A percentile compares a stretch with the other conserved stretches of the same genome.
Evolutionary conservation across 2,329 filamentous ascomycete species (phyloP).

Genomic region (Cyphellophora attinorum): DNA sequence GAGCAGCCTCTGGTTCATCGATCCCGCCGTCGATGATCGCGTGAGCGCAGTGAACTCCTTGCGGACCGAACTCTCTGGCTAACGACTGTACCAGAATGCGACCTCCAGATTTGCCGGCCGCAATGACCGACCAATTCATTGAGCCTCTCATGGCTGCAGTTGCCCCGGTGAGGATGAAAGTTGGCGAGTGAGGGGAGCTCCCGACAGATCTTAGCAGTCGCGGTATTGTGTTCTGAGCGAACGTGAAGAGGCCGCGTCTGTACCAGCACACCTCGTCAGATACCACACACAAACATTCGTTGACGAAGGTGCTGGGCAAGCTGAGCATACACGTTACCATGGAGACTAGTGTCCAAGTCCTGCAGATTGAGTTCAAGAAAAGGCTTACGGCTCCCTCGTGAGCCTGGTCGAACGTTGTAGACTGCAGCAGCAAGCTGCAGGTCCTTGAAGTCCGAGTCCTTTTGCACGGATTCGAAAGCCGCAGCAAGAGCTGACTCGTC

Average conservation of each 20-base stretch:
- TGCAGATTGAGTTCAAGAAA: constrained; percentile 20
- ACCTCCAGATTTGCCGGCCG: constrained; percentile 42
- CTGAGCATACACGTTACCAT: constrained; percentile 7
- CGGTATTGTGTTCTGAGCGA: constrained; percentile 40
- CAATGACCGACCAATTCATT: constrained; percentile 39
- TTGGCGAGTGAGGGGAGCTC: constrained; percentile 32
- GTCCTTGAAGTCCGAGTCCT: constrained; percentile 33
- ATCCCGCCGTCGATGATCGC: constrained; percentile 47
- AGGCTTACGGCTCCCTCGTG: constrained; percentile 11
- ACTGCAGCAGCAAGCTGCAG: constrained; percentile 32
- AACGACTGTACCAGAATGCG: constrained; percentile 40
- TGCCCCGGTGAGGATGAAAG: constrained; percentile 45
- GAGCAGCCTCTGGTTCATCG: constrained; percentile 22
- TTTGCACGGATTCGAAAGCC: constrained; percentile 34
- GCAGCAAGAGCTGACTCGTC: constrained; percentile 37
- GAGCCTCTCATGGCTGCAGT: constrained; percentile 44
- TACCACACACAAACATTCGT: background rate
- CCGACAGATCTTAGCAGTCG: constrained; percentile 33
- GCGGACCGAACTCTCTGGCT: constrained; percentile 44
- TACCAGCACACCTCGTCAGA: constrained; percentile 22
- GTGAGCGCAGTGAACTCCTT: constrained; percentile 46
- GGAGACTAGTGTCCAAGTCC: constrained; percentile 17
- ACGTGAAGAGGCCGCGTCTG: constrained; percentile 40
- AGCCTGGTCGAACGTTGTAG: constrained; percentile 36
- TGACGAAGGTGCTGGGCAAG: background rate